These are phyloP conservation scores for Peniophora sp. DNA, from an alignment of 1,284 basidiomycete species.

Conservation along the genomic window DNA sequence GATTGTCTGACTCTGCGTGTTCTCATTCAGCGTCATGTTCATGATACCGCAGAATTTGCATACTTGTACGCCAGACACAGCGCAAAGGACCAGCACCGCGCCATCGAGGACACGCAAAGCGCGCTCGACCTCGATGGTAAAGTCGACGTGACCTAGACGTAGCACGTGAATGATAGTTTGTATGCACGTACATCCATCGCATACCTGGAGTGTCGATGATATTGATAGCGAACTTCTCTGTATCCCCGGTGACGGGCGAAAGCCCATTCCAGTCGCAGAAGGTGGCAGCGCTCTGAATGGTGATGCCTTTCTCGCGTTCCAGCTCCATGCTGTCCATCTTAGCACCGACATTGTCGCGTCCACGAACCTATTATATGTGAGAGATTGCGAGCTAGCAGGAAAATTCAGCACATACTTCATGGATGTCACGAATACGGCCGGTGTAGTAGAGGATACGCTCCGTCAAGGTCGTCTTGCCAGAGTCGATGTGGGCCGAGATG, in stretches of 20 bases:
- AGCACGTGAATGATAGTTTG: neutral
- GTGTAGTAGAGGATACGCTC: constrained; percentile 97
- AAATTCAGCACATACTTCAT: constrained; percentile 65
- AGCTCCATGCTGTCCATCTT: constrained; percentile 99
- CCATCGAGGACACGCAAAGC: constrained; percentile 96
- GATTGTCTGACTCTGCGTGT: constrained; percentile 84
- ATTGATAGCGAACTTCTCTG: constrained; percentile 89
- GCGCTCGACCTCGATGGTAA: constrained; percentile 98
- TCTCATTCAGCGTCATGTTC: neutral
- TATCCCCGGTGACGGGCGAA: constrained; percentile 53
- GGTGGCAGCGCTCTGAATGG: constrained; percentile 97
- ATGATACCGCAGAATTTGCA: constrained; percentile 13
- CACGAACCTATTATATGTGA: constrained; percentile 56
- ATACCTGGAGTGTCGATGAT: constrained; percentile 97
- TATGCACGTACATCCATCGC: constrained; percentile 8
- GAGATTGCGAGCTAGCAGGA: constrained; percentile 1
- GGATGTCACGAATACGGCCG: constrained; percentile 91
- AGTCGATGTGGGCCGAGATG: constrained; percentile 91
- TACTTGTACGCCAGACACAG: constrained; percentile 93
- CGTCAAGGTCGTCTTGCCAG: constrained; percentile 98
- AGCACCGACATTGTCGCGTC: constrained; percentile 91
- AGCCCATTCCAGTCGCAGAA: constrained; percentile 94
- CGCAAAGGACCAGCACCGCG: constrained; percentile 93
- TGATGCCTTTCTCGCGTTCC: constrained; percentile 98
- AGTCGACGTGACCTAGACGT: constrained; percentile 87